Percentiles rank a stretch among this genome's conserved stretches.
Evolutionary conservation across 1,139 yeast species (phyloP).

Genomic region (Meyerozyma athensensis): DNA sequence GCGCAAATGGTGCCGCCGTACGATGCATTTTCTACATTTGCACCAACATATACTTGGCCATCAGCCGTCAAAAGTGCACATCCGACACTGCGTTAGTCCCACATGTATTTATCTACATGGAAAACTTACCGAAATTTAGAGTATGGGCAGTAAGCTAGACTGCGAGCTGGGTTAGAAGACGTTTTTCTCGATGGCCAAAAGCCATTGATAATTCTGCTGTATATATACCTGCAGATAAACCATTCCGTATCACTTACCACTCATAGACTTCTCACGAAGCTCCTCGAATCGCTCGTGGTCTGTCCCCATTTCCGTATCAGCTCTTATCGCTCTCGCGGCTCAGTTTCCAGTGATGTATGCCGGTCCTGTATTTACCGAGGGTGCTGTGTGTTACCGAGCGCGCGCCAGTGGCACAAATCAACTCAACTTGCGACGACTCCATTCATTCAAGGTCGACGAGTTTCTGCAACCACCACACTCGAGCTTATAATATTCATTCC

Average conservation of each 20-base stretch:
- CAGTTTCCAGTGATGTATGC: background rate
- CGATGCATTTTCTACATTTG: constrained; percentile 90
- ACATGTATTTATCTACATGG: too few relatives aligned
- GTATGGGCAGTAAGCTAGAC: constrained; percentile 70
- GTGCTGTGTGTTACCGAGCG: constrained; percentile 1
- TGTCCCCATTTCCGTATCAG: constrained; percentile 7
- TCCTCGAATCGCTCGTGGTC: constrained; percentile 22
- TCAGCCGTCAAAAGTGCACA: constrained; percentile 57
- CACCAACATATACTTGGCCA: constrained; percentile 59
- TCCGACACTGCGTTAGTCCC: constrained; percentile 62
- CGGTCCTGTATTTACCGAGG: constrained; percentile 1
- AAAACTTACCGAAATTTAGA: constrained; percentile 60
- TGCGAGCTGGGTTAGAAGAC: constrained; percentile 40
- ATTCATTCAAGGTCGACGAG: too few relatives aligned
- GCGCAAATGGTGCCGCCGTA: constrained; percentile 91
- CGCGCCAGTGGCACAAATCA: constrained; percentile 1
- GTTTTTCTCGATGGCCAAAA: background rate
- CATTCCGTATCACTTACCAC: too few relatives aligned
- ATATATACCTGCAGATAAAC: constrained; percentile 30
- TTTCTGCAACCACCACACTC: too few relatives aligned
- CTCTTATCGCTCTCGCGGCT: background rate
- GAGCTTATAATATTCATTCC: too few relatives aligned
- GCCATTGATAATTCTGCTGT: too few relatives aligned
- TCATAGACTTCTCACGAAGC: constrained; percentile 24
- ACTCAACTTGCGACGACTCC: too few relatives aligned